Evolutionary conservation across 495 filamentous ascomycete species (phyloP), one percentile per base, ranked within the genome.

Genomic region (Tuber umbilicatum): DNA sequence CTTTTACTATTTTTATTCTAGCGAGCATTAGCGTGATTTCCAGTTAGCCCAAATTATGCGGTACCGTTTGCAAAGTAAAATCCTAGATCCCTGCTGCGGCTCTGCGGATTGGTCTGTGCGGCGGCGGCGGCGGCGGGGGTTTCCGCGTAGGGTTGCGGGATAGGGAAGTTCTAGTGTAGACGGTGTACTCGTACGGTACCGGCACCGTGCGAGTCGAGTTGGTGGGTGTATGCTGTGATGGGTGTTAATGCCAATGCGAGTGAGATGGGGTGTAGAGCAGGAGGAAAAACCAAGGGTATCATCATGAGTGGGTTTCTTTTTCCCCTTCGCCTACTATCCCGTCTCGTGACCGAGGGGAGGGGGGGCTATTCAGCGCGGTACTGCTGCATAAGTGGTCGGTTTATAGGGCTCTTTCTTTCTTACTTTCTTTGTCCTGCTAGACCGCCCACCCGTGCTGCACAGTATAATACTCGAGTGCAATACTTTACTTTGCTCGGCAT

Each of bases 91-190:
- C 55, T 64, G 55, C 55, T 31, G 55, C 55, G 55, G 55, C 55
- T 64, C 55, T 64, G 55, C 55, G 55, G 55, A 35, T 31, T 64
- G 55, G 55, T 35, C 55, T 64, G 55, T 64, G 55, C 55, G 27
- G 6, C 10, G 47, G n/a, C 10, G 55, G n/a, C n/a, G n/a, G n/a
- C n/a, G n/a, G 55, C 10, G 27, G 12, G 0, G 3, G 14, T 60
- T n/a, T 60, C 50, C 55, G 55, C 55, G 27, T 64, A 64, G 3
- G 55, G 35, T 64, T 64, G 14, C 55, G 55, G 55, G 55, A 64
- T 64, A 7, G 4, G 55, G 27, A 60, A 60, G 23, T 60, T 50
- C 23, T 50, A 50, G 23, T 31, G 50, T 60, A 16, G 19, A n/a
- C 19, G 4, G 17, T 4, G 50, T 60, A n/a, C 1, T n/a, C n/a